Evolutionary conservation across 176 grass and related monocot genomes (phyloP), one percentile per base, ranked within the genome.

Genomic region (Poa pratensis): DNA sequence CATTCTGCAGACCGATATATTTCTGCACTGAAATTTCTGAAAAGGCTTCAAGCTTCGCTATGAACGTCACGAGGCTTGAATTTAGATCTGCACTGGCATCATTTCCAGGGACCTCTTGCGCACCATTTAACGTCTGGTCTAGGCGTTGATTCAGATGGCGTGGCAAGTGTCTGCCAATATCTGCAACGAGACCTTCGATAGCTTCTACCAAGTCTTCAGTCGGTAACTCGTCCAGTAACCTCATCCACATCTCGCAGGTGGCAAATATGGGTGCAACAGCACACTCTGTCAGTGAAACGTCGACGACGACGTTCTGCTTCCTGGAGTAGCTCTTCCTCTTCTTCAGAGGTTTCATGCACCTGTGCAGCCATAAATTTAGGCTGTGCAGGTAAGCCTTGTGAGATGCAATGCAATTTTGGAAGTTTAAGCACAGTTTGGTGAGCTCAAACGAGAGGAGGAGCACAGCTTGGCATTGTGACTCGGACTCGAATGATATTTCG

Each of bases 301-400:
- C 72, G 22, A 83, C 73, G 12, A 19, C 5, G 2, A 9, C 11
- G 7, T 69, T 80, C 45, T 23, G 67, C 76, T 55, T 94, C 26
- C 80, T 85, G 26, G 77, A 50, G 49, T 51, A 51, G 50, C 4
- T 73, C 76, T 86, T 69, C 35, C 69, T 84, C 49, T 72, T 85
- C 61, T 85, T 89, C 52, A 81, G 66, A 16, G 94, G 92, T 15
- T 81, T 90, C 62, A 94, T 84, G 75, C 92, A 90, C 75, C 85
- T 92, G 34, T 37, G 85, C 79, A 94, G 30, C 92, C 94, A 94
- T 60, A 39, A 32, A 15, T 92, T 76, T 20, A 97, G 77, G 45
- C 85, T 88, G 82, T 3, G 0, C 4, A 94, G 57, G 87, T 92
- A 94, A 18, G 64, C 82, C 85, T 80, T 94, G 9, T 90, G 92